Base-by-base conservation (phyloP, 306 rosid genomes). In the Sindora glabra region DNA sequence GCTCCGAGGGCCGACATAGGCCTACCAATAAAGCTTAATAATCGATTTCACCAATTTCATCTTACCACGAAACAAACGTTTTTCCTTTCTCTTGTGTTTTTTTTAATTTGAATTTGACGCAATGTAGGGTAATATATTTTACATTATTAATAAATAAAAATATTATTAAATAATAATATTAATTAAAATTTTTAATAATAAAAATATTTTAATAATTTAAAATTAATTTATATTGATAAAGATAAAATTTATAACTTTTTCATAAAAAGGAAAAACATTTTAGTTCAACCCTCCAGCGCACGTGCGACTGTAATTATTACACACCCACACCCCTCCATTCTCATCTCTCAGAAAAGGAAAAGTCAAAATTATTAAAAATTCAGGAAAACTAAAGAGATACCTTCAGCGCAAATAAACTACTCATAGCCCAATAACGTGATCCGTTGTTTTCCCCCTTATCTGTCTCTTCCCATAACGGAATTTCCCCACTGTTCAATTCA, bases 251-350 rank as follows among this genome's bases (percentile, higher is more conserved):
- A n/a, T n/a, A n/a, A n/a, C n/a, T 27, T 29, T 29, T 29, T 29
- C 2, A 4, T 4, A 2, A 29, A 36, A 3, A 15, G 3, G 5
- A 5, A 12, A 38, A 34, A 17, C 8, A 12, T 2, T 27, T 41
- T 9, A 16, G 10, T 30, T 17, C 40, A 55, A 38, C 13, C 6
- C 34, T 47, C 56, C 76, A 57, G 42, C 73, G 89, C 96, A 92
- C 95, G 99, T 89, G 96, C 77, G 79, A 64, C 44, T 53, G 39
- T 73, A 80, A 92, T 92, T 68, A 89, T 89, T 76, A 73, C 86
- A 60, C 69, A 65, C 59, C 81, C 83, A 63, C 77, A 68, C 68
- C 59, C 34, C 54, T 27, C n/a, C 36, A 49, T 45, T 64, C 76
- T 48, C 66, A 40, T 57, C 65, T 39, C 60, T 66, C 6, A 46